Conservation (phyloP, 1,139 yeast species). For the Tardiomyces digboiensis region DNA sequence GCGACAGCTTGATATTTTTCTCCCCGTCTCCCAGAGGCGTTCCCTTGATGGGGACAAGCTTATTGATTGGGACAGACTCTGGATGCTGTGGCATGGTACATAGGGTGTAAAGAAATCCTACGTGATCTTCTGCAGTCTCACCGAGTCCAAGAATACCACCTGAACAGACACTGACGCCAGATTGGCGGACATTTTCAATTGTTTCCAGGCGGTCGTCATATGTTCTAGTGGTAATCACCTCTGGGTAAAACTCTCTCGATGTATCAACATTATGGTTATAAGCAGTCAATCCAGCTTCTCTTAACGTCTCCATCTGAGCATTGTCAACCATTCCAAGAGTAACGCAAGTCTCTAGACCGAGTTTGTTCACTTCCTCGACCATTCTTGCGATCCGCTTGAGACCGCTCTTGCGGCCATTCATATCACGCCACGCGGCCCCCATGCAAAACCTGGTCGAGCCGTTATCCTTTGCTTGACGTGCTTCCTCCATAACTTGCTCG, state of each 20-base stretch:
- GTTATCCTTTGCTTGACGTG: conserved; percentile 53
- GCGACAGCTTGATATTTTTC: conserved; percentile 36
- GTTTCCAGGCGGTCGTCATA: conserved; percentile 66
- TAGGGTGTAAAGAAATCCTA: conserved; percentile 58
- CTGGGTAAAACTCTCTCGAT: conserved; percentile 67
- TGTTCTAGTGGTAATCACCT: conserved; percentile 56
- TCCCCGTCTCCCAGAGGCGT: conserved; percentile 60
- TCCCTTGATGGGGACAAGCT: conserved; percentile 70
- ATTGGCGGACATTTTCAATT: conserved; percentile 50
- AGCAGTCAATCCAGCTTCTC: conserved; percentile 69
- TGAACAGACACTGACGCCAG: conserved; percentile 65
- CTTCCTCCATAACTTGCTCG: conserved; percentile 55
- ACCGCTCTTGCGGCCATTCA: conserved; percentile 68
- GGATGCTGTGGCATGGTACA: conserved; percentile 64
- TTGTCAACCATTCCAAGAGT: conserved; percentile 69
- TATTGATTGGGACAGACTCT: conserved; percentile 72
- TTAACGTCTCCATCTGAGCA: conserved; percentile 48
- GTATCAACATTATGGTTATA: conserved; percentile 78
- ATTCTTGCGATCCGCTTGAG: conserved; percentile 52
- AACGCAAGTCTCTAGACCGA: conserved; percentile 71
- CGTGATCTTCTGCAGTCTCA: conserved; percentile 61
- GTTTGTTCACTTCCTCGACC: conserved; percentile 54
- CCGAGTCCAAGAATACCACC: conserved; percentile 80
- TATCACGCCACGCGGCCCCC: conserved; percentile 89
- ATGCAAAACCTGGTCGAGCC: conserved; percentile 76